A percentile compares a stretch with the other conserved stretches of the same genome.
Evolutionary conservation across 2,329 filamentous ascomycete species (phyloP).

Genomic region (Trichophyton benhamiae): DNA sequence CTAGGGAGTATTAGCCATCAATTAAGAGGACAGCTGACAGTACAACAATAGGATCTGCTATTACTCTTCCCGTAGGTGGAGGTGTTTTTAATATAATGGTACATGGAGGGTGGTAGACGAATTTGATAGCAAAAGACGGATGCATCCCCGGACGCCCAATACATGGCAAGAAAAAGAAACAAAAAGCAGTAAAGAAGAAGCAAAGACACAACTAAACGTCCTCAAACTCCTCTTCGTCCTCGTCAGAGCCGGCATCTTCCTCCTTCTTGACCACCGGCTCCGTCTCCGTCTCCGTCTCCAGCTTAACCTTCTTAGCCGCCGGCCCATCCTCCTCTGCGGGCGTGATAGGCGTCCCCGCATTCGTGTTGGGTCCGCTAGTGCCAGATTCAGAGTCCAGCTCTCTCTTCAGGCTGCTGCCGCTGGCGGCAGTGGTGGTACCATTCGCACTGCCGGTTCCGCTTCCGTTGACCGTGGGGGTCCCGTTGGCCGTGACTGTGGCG

Average conservation of each 20-base stretch:
- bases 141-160: not conserved
- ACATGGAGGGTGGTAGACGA: not conserved
- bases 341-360: constrained; percentile 26
- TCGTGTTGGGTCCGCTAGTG: constrained; percentile 28
- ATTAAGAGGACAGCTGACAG: not conserved
- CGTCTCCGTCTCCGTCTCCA: constrained; percentile 17
- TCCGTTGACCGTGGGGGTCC: constrained; percentile 5
- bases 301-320: constrained; percentile 36
- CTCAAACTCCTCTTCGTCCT: constrained; percentile 36
- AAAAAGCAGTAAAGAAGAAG: not conserved
- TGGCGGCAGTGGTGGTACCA: too few species aligned
- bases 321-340: constrained; percentile 29
- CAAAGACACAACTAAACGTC: constrained; percentile 21
- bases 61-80: not conserved
- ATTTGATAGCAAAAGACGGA: not conserved
- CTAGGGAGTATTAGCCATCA: too few species aligned
- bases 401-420: constrained; percentile 23
- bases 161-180: not conserved
- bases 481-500: constrained; percentile 11
- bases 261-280: constrained; percentile 27
- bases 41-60: not conserved
- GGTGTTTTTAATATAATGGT: not conserved
- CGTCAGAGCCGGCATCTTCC: constrained; percentile 23
- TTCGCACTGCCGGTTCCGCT: constrained; percentile 8
- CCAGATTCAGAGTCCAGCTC: constrained; percentile 30